Conservation (phyloP, 140 eudicot genomes). For the Ambrosia hybrid region DNA sequence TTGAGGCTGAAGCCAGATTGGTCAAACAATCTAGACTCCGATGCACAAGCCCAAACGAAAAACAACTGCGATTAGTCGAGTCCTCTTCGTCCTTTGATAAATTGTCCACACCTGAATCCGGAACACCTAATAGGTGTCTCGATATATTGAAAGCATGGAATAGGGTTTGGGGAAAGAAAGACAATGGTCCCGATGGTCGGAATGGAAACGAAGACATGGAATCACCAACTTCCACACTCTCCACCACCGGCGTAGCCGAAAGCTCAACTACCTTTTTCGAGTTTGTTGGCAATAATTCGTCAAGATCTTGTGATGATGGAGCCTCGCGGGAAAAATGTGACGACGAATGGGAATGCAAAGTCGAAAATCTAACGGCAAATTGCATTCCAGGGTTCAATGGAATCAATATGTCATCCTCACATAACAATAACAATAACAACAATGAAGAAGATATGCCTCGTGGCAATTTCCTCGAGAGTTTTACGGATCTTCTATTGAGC, state of each 20-base stretch:
- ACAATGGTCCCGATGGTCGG: neutral
- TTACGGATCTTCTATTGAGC: slow-evolving; percentile 72
- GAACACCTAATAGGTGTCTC: slow-evolving; percentile 42
- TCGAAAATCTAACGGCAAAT: slow-evolving; percentile 19
- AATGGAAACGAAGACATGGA: slow-evolving; percentile 45
- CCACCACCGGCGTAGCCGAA: slow-evolving; percentile 42
- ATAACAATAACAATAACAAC: neutral
- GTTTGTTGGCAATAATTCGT: slow-evolving; percentile 44
- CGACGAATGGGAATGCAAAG: slow-evolving; percentile 48
- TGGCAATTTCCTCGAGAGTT: slow-evolving; percentile 64
- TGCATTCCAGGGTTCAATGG: slow-evolving; percentile 20
- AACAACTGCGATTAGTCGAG: slow-evolving; percentile 23
- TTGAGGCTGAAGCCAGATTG: slow-evolving; percentile 81
- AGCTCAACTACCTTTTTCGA: slow-evolving; percentile 44
- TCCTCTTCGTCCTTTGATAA: neutral
- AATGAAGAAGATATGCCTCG: slow-evolving; percentile 27
- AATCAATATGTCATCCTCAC: slow-evolving; percentile 24
- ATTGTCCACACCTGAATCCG: neutral
- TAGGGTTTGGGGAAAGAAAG: slow-evolving; percentile 28
- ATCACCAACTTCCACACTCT: slow-evolving; percentile 78
- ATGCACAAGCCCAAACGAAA: slow-evolving; percentile 22
- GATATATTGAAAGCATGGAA: slow-evolving; percentile 76
- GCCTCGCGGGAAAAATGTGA: slow-evolving; percentile 47
- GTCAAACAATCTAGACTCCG: slow-evolving; percentile 59
- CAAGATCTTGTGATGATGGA: slow-evolving; percentile 46